Conservation (phyloP, 768 basidiomycete genomes). For the Flagelloscypha sp. region DNA sequence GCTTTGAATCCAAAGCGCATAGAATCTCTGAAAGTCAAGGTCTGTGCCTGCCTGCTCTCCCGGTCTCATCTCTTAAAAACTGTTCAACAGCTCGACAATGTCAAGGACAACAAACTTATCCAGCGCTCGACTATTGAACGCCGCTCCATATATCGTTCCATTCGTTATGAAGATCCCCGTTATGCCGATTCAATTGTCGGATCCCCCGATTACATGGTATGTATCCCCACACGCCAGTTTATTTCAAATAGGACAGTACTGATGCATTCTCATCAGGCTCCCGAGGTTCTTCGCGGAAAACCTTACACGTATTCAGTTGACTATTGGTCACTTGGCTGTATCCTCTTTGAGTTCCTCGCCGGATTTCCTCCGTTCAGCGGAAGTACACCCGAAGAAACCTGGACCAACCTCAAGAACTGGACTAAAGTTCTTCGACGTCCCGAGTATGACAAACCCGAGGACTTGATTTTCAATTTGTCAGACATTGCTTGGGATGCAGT, state of each 20-base stretch:
- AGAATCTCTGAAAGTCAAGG: slow-evolving; percentile 90
- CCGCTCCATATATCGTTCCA: slow-evolving; percentile 87
- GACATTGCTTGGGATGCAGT: slow-evolving; percentile 94
- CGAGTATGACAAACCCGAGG: slow-evolving; percentile 92
- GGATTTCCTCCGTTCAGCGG: slow-evolving; percentile 99
- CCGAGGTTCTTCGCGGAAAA: slow-evolving; percentile 87
- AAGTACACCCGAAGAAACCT: slow-evolving; percentile 91
- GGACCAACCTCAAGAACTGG: slow-evolving; percentile 99
- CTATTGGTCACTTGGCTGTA: slow-evolving; percentile 98
- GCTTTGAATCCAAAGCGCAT: slow-evolving; percentile 91
- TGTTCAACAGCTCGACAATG: slow-evolving; percentile 74
- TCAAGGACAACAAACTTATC: slow-evolving; percentile 86
- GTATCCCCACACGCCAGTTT: slow-evolving; percentile 1
- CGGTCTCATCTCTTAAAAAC: slow-evolving; percentile 6
- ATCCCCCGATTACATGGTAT: slow-evolving; percentile 95
- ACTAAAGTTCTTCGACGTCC: slow-evolving; percentile 84
- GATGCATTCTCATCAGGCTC: slow-evolving; percentile 36
- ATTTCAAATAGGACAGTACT: background rate
- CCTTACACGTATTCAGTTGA: slow-evolving; percentile 95
- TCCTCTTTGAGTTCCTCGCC: slow-evolving; percentile 92
- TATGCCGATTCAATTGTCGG: slow-evolving; percentile 98
- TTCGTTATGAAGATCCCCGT: slow-evolving; percentile 83
- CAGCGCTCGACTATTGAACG: slow-evolving; percentile 91
- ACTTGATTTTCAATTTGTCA: slow-evolving; percentile 90
- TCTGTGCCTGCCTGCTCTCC: slow-evolving; percentile 20